A percentile compares a stretch with the other conserved stretches of the same genome.
Conservation (phyloP, 768 basidiomycete species). For the Termitomyces sp. region DNA sequence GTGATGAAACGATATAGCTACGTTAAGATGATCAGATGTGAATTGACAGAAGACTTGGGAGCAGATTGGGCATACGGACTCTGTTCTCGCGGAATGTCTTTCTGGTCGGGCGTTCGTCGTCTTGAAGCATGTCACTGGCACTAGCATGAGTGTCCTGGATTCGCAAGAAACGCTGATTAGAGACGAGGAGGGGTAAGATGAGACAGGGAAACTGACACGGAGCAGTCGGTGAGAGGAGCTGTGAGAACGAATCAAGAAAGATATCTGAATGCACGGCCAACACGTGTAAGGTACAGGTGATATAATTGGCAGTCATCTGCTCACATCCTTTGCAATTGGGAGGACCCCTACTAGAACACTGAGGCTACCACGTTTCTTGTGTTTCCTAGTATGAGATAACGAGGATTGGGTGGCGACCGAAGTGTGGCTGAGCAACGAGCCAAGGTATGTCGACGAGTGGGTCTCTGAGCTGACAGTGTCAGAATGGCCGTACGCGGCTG, state of each 20-base stretch:
- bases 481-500: neutral
- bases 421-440: slow-evolving; percentile 7
- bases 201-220: slow-evolving; percentile 20
- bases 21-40: slow-evolving; percentile 6
- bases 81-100: slow-evolving; percentile 40
- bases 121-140: slow-evolving; percentile 14
- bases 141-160: slow-evolving; percentile 7
- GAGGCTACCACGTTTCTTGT: slow-evolving; percentile 17
- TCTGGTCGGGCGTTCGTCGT: slow-evolving; percentile 34
- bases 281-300: slow-evolving; percentile 45
- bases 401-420: slow-evolving; percentile 7
- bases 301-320: slow-evolving; percentile 12
- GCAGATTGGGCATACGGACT: slow-evolving; percentile 22
- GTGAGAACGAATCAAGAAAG: slow-evolving; percentile 35
- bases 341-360: slow-evolving; percentile 20
- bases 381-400: slow-evolving; percentile 6
- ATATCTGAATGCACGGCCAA: slow-evolving; percentile 28
- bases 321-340: slow-evolving; percentile 24
- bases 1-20: slow-evolving; percentile 60
- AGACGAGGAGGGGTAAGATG: neutral
- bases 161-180: neutral
- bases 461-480: slow-evolving; percentile 2
- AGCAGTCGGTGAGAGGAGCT: slow-evolving; percentile 24
- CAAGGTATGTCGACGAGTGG: slow-evolving; percentile 2
- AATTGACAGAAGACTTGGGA: slow-evolving; percentile 3